Evolutionary conservation across 2,329 filamentous ascomycete species (phyloP).

Genomic region (Trichoderma simmonsii): DNA sequence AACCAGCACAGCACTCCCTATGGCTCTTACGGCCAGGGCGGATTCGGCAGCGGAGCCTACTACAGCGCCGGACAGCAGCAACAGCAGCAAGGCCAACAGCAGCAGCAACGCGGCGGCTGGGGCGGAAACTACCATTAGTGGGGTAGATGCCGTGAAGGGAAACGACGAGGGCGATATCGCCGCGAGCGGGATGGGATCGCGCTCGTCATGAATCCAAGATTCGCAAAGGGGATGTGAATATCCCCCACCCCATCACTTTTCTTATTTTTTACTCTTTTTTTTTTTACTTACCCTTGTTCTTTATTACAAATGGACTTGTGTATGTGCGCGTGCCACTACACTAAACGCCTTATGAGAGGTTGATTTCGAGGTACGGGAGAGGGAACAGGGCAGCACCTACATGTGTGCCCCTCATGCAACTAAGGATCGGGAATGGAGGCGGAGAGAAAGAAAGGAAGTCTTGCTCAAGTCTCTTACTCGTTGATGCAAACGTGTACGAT

Average conservation of each 20-base stretch:
- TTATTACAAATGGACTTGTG: constrained; percentile 21
- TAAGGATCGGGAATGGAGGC: constrained; percentile 8
- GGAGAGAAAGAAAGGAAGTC: constrained; percentile 18
- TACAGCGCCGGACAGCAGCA: constrained; percentile 41
- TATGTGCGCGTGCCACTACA: constrained; percentile 17
- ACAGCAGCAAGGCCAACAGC: constrained; percentile 36
- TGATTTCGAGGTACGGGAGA: constrained; percentile 27
- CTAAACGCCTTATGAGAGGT: constrained; percentile 18
- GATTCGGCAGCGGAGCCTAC: constrained; percentile 47
- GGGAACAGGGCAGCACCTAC: constrained; percentile 33
- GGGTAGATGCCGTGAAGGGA: constrained; percentile 33
- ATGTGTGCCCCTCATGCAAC: constrained; percentile 24
- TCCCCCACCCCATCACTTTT: not conserved
- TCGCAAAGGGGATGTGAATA: constrained; percentile 1
- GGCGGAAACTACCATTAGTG: constrained; percentile 57
- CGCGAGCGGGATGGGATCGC: not conserved
- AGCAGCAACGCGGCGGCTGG: constrained; percentile 49
- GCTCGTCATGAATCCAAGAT: not conserved
- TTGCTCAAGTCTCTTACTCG: constrained; percentile 20
- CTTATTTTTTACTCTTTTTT: not conserved
- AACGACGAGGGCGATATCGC: constrained; percentile 21
- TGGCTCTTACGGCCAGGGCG: constrained; percentile 49
- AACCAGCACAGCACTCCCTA: constrained; percentile 56
- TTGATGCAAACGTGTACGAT: constrained; percentile 38
- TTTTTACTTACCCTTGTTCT: not conserved